These are phyloP conservation scores for Sarocladiaceae sp. DNA, from an alignment of 2,329 filamentous ascomycete genomes.

Conservation along the genomic window DNA sequence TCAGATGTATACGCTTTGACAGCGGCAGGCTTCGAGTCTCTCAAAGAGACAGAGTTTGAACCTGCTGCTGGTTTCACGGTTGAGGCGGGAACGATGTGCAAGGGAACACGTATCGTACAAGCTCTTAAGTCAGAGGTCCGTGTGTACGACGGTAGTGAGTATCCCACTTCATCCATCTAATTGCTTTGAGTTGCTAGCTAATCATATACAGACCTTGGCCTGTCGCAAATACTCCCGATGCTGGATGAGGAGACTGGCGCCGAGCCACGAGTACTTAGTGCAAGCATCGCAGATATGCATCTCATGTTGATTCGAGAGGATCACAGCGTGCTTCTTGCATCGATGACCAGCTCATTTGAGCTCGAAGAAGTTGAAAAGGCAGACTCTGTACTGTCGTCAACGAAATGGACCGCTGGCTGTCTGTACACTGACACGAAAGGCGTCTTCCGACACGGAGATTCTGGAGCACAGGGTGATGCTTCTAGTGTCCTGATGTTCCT, in stretches of 20 bases:
- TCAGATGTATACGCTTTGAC: slow-evolving; percentile 76
- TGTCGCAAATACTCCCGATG: slow-evolving; percentile 90
- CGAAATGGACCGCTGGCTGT: slow-evolving; percentile 79
- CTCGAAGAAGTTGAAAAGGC: slow-evolving; percentile 74
- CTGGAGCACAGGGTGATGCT: too few relatives aligned
- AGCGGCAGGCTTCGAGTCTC: slow-evolving; percentile 68
- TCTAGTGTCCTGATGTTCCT: slow-evolving; percentile 67
- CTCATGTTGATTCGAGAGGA: slow-evolving; percentile 81
- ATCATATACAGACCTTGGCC: slow-evolving; percentile 63
- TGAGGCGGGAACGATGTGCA: slow-evolving; percentile 79
- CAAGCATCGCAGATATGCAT: slow-evolving; percentile 84
- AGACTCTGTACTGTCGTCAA: slow-evolving; percentile 50
- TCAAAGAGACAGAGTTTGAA: slow-evolving; percentile 86
- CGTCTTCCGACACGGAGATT: slow-evolving; percentile 44
- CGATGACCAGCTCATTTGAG: slow-evolving; percentile 69
- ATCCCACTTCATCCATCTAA: background rate
- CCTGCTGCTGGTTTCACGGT: slow-evolving; percentile 82
- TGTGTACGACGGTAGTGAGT: slow-evolving; percentile 83
- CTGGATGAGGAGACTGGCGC: slow-evolving; percentile 83
- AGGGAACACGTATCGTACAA: slow-evolving; percentile 78
- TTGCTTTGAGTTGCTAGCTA: slow-evolving; percentile 15
- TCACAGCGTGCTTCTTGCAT: slow-evolving; percentile 71
- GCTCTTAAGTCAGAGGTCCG: slow-evolving; percentile 82
- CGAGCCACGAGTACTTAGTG: slow-evolving; percentile 72
- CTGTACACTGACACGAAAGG: slow-evolving; percentile 68